Evolutionary conservation across 1,284 basidiomycete genomes (phyloP), one percentile per base, ranked within the genome.

Genomic region (Ustilago vetiveriae): DNA sequence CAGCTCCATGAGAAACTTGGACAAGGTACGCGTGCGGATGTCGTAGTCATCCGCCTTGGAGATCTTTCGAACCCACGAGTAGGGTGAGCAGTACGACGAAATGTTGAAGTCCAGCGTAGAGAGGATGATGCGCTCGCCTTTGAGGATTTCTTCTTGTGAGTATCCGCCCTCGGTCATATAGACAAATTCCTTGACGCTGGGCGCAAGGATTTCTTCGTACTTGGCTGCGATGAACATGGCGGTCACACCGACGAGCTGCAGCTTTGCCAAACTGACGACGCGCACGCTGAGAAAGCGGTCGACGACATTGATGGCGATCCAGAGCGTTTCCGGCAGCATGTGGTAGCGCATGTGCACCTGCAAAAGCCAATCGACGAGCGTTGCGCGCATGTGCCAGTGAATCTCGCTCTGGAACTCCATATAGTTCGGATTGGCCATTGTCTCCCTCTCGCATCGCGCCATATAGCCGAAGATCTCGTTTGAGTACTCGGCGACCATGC

Each of bases 401-500:
- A 98, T 92, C 84, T 98, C 95, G 60, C 88, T 89, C 84, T 99
- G 96, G 52, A 89, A 89, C 42, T 90, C 88, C 90, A 99, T 98
- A 83, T 99, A 99, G 76, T 92, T 88, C 2, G 93, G 88, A 74
- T 90, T 91, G 33, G 96, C 91, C 93, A 99, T 94, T 76, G 90
- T 88, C 44, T 88, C 86, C 67, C 90, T 88, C 91, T 95, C 77
- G 19, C 73, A 74, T 24, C 67, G 26, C 10, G 43, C 86, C 96
- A 99, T 98, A 84, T 98, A 98, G 63, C 88, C 86, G 79, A 98
- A 98, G 81, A 99, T 98, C 62, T 98, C 95, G 26, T 94, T 92
- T 23, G 94, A 88, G 81, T 99, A 99, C 83, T 99, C 96, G 41
- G 94, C 93, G 21, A 96, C 94, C 95, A 99, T 97, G 10, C 92